These are phyloP conservation scores for Thymus quinquecostatus DNA, from an alignment of 257 asterid genomes.

Conservation along the genomic window DNA sequence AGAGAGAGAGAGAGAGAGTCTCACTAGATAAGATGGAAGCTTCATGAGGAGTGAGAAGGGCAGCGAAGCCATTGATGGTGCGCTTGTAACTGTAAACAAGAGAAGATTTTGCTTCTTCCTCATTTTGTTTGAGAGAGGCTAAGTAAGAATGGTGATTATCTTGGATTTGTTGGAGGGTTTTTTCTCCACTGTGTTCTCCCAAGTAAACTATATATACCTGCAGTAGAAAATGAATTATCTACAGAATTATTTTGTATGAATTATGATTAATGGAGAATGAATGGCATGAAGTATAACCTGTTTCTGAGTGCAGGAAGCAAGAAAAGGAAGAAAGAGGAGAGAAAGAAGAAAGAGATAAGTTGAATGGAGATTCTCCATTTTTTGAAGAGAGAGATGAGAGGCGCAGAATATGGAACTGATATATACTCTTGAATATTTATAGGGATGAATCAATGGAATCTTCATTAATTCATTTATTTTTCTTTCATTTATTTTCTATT, in stretches of 20 bases:
- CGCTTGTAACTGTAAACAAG: constrained; percentile 86
- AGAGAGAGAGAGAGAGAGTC: not conserved
- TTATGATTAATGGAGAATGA: not conserved
- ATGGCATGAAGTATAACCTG: constrained; percentile 45
- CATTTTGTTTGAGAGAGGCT: constrained; percentile 58
- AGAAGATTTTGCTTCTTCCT: constrained; percentile 75
- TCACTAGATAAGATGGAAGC: constrained; percentile 67
- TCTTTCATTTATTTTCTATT: not conserved
- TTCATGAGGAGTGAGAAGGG: constrained; percentile 64
- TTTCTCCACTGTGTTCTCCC: constrained; percentile 67
- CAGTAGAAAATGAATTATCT: not conserved
- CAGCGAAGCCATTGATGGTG: constrained; percentile 93
- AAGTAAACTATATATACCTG: constrained; percentile 84
- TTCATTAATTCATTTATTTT: not conserved
- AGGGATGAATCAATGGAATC: constrained; percentile 34
- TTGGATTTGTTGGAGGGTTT: constrained; percentile 60
- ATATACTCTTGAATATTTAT: constrained; percentile 38
- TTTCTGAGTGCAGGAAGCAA: constrained; percentile 52
- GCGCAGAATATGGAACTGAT: constrained; percentile 29
- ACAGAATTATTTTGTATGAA: too few species aligned
- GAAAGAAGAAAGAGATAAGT: constrained; percentile 31
- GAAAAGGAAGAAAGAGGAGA: constrained; percentile 49
- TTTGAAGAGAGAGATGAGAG: constrained; percentile 1
- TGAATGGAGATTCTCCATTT: constrained; percentile 41
- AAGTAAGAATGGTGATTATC: constrained; percentile 69